Evolutionary conservation across 441 rosid genomes (phyloP).

Genomic region (Populus hybrid): DNA sequence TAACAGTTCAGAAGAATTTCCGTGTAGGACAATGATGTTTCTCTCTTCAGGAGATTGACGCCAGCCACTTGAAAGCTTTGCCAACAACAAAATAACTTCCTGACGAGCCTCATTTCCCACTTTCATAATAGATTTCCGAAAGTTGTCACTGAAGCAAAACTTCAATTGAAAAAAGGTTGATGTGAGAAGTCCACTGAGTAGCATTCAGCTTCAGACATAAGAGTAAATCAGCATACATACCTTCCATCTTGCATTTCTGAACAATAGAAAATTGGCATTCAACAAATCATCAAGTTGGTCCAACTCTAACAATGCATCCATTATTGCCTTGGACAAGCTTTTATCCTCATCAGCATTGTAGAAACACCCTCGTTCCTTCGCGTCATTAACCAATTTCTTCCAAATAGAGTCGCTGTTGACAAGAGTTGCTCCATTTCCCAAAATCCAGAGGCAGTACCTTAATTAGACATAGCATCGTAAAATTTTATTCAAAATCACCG

Average conservation of each 20-base stretch:
- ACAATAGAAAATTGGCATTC: constrained; percentile 1
- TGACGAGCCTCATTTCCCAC: constrained; percentile 4
- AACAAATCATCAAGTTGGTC: constrained; percentile 26
- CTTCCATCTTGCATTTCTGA: constrained; percentile 43
- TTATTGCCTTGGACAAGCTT: constrained; percentile 25
- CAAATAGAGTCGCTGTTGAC: constrained; percentile 33
- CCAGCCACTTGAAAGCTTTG: constrained; percentile 41
- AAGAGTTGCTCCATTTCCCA: constrained; percentile 42
- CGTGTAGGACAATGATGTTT: neutral
- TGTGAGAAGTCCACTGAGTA: neutral
- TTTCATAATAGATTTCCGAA: constrained; percentile 26
- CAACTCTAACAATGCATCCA: constrained; percentile 16
- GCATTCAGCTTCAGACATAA: neutral
- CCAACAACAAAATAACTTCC: constrained; percentile 16
- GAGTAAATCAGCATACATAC: constrained; percentile 2
- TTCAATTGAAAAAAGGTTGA: neutral
- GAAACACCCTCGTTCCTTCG: constrained; percentile 39
- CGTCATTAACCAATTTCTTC: constrained; percentile 38
- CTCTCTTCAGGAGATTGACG: constrained; percentile 12
- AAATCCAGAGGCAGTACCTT: constrained; percentile 48
- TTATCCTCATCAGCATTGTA: constrained; percentile 38
- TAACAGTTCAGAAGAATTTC: constrained; percentile 18
- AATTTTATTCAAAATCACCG: neutral
- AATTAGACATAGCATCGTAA: neutral
- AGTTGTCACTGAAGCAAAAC: constrained; percentile 36